These are phyloP conservation scores for Candida sonorensis DNA, from an alignment of 805 yeast species.

Conservation along the genomic window DNA sequence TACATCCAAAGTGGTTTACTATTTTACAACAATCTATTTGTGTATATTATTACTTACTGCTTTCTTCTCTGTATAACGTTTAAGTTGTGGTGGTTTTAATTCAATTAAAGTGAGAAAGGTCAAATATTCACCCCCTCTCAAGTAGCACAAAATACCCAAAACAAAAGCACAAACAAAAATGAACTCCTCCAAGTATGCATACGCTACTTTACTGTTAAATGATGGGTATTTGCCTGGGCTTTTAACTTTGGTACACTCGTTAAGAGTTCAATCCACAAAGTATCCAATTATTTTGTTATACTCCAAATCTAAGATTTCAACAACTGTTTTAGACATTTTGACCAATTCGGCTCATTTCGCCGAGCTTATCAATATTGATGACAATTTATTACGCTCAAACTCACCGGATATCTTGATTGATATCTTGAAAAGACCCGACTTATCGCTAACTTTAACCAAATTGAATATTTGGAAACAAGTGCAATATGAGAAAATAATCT, in stretches of 20 bases:
- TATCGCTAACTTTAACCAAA: conserved; percentile 41
- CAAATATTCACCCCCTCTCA: no score
- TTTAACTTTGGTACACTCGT: conserved; percentile 24
- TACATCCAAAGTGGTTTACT: no score
- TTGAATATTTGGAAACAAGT: conserved; percentile 44
- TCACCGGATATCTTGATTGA: conserved; percentile 12
- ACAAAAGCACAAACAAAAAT: neutral
- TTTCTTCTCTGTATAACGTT: no score
- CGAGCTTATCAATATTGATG: conserved; percentile 18
- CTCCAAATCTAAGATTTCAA: conserved; percentile 10
- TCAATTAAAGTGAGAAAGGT: no score
- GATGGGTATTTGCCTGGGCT: conserved; percentile 33
- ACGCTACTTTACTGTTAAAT: conserved; percentile 28
- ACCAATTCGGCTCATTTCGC: conserved; percentile 10
- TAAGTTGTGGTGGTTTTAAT: no score
- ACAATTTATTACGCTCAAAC: conserved; percentile 13
- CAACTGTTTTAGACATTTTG: conserved; percentile 8
- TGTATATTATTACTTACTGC: no score
- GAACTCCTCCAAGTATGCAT: conserved; percentile 15
- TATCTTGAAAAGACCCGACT: conserved; percentile 25
- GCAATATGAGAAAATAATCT: conserved; percentile 41
- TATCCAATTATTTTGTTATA: conserved; percentile 20
- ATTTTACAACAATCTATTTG: no score
- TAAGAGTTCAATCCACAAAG: conserved; percentile 12
- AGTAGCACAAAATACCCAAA: no score